phyloP scores from a whole-genome alignment of 176 grass and related monocot species.

The Puya raimondii region DNA sequence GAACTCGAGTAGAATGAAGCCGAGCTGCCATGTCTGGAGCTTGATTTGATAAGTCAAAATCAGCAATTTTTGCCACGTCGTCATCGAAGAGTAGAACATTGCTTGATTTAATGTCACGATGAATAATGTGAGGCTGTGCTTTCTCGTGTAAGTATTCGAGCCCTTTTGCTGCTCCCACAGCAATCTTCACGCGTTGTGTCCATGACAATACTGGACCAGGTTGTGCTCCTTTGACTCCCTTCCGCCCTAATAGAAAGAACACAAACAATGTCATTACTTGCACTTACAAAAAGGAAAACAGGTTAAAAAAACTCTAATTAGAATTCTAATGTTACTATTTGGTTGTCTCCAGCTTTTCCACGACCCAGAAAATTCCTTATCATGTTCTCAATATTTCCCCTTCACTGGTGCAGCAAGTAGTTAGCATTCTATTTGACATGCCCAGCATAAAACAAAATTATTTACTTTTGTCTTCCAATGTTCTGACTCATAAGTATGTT shows the following conservation, averaged over 20 bases:
- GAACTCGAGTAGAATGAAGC: conserved; percentile 82
- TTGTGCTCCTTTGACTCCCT: conserved; percentile 83
- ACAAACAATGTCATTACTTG: not conserved
- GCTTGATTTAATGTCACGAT: conserved; percentile 80
- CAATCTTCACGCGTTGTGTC: conserved; percentile 68
- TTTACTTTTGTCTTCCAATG: no score
- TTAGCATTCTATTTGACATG: no score
- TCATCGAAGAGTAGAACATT: conserved; percentile 82
- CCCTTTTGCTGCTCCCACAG: conserved; percentile 72
- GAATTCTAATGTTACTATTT: not conserved
- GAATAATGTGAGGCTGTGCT: conserved; percentile 69
- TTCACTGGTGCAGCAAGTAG: no score
- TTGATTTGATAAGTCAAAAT: conserved; percentile 82
- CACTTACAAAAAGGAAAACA: not conserved
- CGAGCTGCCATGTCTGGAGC: conserved; percentile 80
- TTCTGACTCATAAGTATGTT: no score
- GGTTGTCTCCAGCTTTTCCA: no score
- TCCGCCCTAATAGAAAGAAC: conserved; percentile 39
- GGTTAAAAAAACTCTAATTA: not conserved
- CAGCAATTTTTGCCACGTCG: conserved; percentile 67
- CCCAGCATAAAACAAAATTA: no score
- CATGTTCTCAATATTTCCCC: no score
- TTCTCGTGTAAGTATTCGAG: conserved; percentile 81
- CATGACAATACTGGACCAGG: conserved; percentile 69
- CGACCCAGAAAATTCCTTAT: no score